A percentile compares a stretch with the other conserved stretches of the same genome.
These are phyloP conservation scores for Sporobolomyces phaffii DNA, from an alignment of 768 basidiomycete species.

Conservation along the genomic window DNA sequence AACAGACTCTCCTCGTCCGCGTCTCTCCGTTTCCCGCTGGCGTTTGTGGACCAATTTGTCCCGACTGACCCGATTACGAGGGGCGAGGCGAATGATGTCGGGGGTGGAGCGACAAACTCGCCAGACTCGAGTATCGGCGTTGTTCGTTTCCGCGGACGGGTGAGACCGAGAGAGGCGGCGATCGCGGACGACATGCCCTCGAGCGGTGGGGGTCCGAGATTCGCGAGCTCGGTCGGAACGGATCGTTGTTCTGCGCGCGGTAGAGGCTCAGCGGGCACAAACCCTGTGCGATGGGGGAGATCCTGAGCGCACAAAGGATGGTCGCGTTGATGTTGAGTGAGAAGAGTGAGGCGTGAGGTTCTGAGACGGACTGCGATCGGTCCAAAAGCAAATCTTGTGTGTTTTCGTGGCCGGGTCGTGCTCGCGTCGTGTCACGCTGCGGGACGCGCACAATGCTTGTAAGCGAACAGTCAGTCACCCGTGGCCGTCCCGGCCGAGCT, in stretches of 20 bases:
- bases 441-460: too few species aligned
- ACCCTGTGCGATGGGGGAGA: too few species aligned
- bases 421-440: too few species aligned
- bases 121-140: conserved; percentile 16
- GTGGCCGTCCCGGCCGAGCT: too few species aligned
- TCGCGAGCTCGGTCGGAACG: neutral
- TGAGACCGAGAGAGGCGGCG: conserved; percentile 15
- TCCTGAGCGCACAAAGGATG: too few species aligned
- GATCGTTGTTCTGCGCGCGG: neutral
- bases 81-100: conserved; percentile 11
- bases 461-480: too few species aligned
- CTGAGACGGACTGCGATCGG: conserved; percentile 3
- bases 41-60: neutral
- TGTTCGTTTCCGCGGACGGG: conserved; percentile 6
- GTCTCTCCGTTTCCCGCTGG: neutral
- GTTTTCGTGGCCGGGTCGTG: neutral
- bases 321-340: conserved; percentile 10
- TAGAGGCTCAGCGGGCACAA: too few species aligned
- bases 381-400: conserved; percentile 4
- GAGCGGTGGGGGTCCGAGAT: neutral
- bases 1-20: conserved; percentile 13
- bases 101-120: conserved; percentile 10
- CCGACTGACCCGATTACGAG: conserved; percentile 9
- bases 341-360: neutral
- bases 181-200: conserved; percentile 7